Evolutionary conservation across 1,139 yeast genomes (phyloP), one percentile per base, ranked within the genome.

Genomic region (Yarrowia galli): DNA sequence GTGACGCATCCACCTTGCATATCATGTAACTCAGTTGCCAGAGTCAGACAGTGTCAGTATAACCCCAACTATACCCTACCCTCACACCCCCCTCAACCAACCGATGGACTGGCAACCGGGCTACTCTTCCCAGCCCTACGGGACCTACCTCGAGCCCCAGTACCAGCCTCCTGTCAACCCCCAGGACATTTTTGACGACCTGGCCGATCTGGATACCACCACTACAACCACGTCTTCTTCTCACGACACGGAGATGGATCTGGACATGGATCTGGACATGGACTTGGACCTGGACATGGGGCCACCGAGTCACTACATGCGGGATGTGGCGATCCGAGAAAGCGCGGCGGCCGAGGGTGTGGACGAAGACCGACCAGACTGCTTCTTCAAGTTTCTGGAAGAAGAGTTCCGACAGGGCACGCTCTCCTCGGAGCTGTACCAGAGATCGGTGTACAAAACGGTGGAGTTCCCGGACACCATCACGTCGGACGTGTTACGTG

Each of bases 1-100:
- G 61, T 54, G 61, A 54, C 61, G 61, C 61, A 54, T 54, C 61
- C 46, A 40, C 46, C 61, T 54, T 54, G 61, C 61, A 54, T 54
- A 40, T 40, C 46, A 23, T 25, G n/a, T 40, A 54, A 40, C 46
- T 22, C 46, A 16, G 28, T 54, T 53, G 36, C 38, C 32, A 28
- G 32, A 28, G 12, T 22, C 7, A 25, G 18, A 9, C n/a, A n/a
- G n/a, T n/a, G 40, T 8, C 32, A 28, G 32, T 3, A 28, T 53
- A 38, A 25, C 35, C 46, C 15, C 22, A 20, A n/a, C 22, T n/a
- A n/a, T 10, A 10, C 20, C 16, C 3, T 40, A 2, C 20, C 20
- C 25, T n/a, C n/a, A 18, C 15, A 15, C 10, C 32, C 15, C 32
- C 28, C 25, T 20, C 12, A 8, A 7, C 28, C 16, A 48, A 53